Percentiles rank a stretch among this genome's conserved stretches.
Evolutionary conservation across 2,329 filamentous ascomycete species (phyloP).

Genomic region (Alternaria brassicae): DNA sequence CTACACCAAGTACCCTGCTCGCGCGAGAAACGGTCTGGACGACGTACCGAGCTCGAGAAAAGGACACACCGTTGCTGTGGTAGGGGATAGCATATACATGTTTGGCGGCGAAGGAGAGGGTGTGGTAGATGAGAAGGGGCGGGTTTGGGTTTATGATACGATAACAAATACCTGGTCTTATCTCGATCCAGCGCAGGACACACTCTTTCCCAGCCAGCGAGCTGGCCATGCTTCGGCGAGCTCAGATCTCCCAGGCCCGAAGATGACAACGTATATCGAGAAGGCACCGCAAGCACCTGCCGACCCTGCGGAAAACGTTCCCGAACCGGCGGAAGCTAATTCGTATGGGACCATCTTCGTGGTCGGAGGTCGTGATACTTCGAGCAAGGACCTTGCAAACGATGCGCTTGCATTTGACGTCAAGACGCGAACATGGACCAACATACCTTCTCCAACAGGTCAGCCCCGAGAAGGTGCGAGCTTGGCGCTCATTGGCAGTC

Average conservation of each 20-base stretch:
- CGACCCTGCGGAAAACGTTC: constrained; percentile 52
- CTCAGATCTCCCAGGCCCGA: constrained; percentile 51
- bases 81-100: constrained; percentile 56
- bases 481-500: constrained; percentile 55
- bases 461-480: constrained; percentile 48
- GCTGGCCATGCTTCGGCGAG: constrained; percentile 48
- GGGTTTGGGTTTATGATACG: constrained; percentile 56
- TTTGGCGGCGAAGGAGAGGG: constrained; percentile 51
- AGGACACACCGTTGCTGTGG: constrained; percentile 53
- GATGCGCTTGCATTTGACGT: constrained; percentile 63
- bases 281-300: constrained; percentile 51
- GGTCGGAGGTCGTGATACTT: constrained; percentile 53
- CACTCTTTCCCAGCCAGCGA: constrained; percentile 40
- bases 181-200: constrained; percentile 45
- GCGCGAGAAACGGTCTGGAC: constrained; percentile 35
- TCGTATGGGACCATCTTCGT: constrained; percentile 61
- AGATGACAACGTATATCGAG: constrained; percentile 37
- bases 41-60: constrained; percentile 50
- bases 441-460: constrained; percentile 56
- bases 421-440: constrained; percentile 57
- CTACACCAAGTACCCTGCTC: constrained; percentile 48
- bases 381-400: constrained; percentile 38
- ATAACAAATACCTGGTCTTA: constrained; percentile 51
- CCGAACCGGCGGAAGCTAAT: constrained; percentile 50
- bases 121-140: constrained; percentile 45